Evolutionary conservation across 805 yeast species (phyloP).

Genomic region (Maudiozyma barnettii): DNA sequence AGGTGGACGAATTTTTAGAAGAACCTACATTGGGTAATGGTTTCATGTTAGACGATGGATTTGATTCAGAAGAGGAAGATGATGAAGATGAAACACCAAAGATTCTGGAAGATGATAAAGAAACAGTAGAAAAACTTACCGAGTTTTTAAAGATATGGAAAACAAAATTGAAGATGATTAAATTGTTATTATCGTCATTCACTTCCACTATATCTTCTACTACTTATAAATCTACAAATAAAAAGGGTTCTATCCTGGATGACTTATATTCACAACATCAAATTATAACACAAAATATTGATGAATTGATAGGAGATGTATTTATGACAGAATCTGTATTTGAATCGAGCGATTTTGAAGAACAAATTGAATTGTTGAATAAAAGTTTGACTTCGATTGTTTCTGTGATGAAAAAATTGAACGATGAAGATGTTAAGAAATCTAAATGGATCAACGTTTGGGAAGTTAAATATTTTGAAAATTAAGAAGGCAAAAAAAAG

Average conservation of each 20-base stretch:
- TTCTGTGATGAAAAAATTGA: slow-evolving; percentile 35
- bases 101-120: slow-evolving; percentile 25
- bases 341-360: slow-evolving; percentile 30
- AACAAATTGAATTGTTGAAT: slow-evolving; percentile 19
- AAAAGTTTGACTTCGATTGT: slow-evolving; percentile 25
- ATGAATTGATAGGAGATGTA: slow-evolving; percentile 48
- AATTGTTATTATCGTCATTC: slow-evolving; percentile 48
- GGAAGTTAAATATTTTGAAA: slow-evolving; percentile 24
- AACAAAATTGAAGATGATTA: slow-evolving; percentile 38
- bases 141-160: slow-evolving; percentile 41
- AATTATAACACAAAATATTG: slow-evolving; percentile 39
- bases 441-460: slow-evolving; percentile 30
- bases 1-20: slow-evolving; percentile 59
- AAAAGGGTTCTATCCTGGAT: slow-evolving; percentile 39
- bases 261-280: slow-evolving; percentile 36
- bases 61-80: slow-evolving; percentile 25
- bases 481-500: not conserved
- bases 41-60: slow-evolving; percentile 23
- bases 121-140: slow-evolving; percentile 24
- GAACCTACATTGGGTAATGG: slow-evolving; percentile 45
- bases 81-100: slow-evolving; percentile 22
- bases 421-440: slow-evolving; percentile 42
- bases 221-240: slow-evolving; percentile 16
- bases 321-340: slow-evolving; percentile 32
- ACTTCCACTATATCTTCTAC: slow-evolving; percentile 45